Percentiles rank a stretch among this genome's conserved stretches.
These are phyloP conservation scores for Diospyros lotus DNA, from an alignment of 148 eudicot genomes.

Conservation along the genomic window DNA sequence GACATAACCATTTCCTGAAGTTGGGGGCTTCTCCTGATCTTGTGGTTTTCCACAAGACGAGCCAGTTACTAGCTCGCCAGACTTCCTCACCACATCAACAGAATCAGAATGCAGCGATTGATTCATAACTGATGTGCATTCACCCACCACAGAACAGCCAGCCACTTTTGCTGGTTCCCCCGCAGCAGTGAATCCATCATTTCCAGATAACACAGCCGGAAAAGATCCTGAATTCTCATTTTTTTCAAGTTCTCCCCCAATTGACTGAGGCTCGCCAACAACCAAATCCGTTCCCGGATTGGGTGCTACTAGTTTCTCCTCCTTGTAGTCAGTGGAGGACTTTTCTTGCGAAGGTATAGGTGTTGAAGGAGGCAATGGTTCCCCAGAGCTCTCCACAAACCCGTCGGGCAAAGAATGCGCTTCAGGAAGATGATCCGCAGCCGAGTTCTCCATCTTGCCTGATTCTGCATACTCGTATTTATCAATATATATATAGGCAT, in stretches of 20 bases:
- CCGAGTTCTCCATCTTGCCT: constrained; percentile 48
- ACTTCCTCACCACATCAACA: constrained; percentile 12
- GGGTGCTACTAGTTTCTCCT: constrained; percentile 29
- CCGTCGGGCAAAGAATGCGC: constrained; percentile 88
- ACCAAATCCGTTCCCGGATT: constrained; percentile 26
- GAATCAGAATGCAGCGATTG: constrained; percentile 18
- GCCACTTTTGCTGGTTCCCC: constrained; percentile 28
- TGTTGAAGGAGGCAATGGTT: constrained; percentile 36
- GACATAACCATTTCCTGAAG: constrained; percentile 31
- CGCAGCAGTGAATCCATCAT: constrained; percentile 32
- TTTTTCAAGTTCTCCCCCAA: constrained; percentile 30
- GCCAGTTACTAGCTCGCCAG: not conserved
- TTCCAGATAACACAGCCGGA: constrained; percentile 39
- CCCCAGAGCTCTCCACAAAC: constrained; percentile 62
- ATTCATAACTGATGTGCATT: constrained; percentile 14
- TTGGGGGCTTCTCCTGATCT: constrained; percentile 21
- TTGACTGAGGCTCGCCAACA: constrained; percentile 16
- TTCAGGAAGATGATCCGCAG: constrained; percentile 65
- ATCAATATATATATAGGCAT: not conserved
- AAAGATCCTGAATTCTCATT: constrained; percentile 31
- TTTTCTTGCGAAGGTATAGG: constrained; percentile 34
- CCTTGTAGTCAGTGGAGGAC: constrained; percentile 28
- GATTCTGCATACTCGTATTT: not conserved
- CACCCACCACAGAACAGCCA: constrained; percentile 27
- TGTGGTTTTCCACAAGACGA: constrained; percentile 19